Conservation (phyloP, 148 eudicot genomes). For the Nepenthes mirabilis region DNA sequence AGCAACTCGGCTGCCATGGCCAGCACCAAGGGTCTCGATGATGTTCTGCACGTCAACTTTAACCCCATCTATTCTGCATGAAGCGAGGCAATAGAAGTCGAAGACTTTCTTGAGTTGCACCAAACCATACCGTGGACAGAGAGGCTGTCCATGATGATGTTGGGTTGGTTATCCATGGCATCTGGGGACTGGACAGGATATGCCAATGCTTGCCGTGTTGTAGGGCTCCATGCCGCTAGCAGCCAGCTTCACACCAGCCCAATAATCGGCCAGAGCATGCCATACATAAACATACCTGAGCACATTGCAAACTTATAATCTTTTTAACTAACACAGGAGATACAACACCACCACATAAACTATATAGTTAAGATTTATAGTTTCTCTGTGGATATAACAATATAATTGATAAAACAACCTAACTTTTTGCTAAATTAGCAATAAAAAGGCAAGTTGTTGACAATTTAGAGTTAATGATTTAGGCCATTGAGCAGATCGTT, state of each 20-base stretch:
- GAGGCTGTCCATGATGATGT: conserved; percentile 88
- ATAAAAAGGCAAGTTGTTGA: no score
- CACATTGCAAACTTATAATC: not conserved
- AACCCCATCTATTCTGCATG: conserved; percentile 94
- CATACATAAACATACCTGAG: conserved; percentile 77
- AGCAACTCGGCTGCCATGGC: conserved; percentile 84
- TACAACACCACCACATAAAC: no score
- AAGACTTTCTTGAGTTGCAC: conserved; percentile 87
- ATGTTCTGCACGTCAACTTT: conserved; percentile 94
- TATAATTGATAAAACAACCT: no score
- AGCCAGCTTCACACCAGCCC: conserved; percentile 94
- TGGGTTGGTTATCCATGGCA: conserved; percentile 79
- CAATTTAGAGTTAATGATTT: no score
- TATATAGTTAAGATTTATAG: no score
- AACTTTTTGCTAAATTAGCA: no score
- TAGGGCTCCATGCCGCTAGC: conserved; percentile 87
- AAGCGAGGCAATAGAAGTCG: conserved; percentile 77
- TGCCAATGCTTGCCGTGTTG: conserved; percentile 59
- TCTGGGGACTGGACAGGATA: conserved; percentile 92
- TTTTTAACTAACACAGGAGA: no score
- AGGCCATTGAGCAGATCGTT: no score
- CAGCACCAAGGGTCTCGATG: conserved; percentile 97
- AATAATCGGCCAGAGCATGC: conserved; percentile 96
- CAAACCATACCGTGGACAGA: conserved; percentile 77
- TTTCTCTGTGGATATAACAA: no score